Percentiles rank a stretch among this genome's conserved stretches.
Evolutionary conservation across 305 asterid species (phyloP).

Genomic region (Caryopteris hybrid): DNA sequence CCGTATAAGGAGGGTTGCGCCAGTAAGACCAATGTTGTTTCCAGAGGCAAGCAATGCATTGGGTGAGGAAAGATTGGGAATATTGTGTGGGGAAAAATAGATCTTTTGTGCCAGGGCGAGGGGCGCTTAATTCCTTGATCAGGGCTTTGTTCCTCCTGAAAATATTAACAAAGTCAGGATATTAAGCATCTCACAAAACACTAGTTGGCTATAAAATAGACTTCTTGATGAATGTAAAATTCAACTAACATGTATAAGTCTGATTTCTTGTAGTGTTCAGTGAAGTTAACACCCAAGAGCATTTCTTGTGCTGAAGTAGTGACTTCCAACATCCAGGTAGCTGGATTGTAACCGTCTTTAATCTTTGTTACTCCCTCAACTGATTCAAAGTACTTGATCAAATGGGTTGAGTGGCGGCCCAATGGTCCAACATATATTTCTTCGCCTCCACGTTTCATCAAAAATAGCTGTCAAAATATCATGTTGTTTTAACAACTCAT

Average conservation of each 20-base stretch:
- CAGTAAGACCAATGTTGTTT: constrained; percentile 62
- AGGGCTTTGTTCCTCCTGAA: constrained; percentile 51
- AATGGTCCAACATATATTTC: constrained; percentile 67
- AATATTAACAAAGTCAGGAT: neutral
- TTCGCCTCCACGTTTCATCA: constrained; percentile 71
- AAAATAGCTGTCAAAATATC: constrained; percentile 37
- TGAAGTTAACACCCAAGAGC: constrained; percentile 43
- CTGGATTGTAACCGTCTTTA: constrained; percentile 61
- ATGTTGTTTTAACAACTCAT: neutral
- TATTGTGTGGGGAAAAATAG: constrained; percentile 36
- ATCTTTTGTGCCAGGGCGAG: constrained; percentile 45
- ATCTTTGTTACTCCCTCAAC: constrained; percentile 47
- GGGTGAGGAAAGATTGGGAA: constrained; percentile 43
- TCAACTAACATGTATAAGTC: constrained; percentile 38
- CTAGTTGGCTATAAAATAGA: neutral
- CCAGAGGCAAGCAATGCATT: constrained; percentile 60
- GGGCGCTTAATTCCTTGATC: constrained; percentile 42
- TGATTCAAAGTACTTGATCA: constrained; percentile 55
- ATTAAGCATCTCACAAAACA: neutral
- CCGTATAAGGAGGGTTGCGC: constrained; percentile 55
- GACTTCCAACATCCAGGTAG: constrained; percentile 68
- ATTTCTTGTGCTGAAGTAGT: constrained; percentile 60
- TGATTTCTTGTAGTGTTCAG: constrained; percentile 49
- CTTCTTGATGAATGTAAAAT: neutral
- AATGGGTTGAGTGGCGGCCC: constrained; percentile 45